Base-by-base conservation (phyloP, 257 asterid species). In the Solanum dulcamara region DNA sequence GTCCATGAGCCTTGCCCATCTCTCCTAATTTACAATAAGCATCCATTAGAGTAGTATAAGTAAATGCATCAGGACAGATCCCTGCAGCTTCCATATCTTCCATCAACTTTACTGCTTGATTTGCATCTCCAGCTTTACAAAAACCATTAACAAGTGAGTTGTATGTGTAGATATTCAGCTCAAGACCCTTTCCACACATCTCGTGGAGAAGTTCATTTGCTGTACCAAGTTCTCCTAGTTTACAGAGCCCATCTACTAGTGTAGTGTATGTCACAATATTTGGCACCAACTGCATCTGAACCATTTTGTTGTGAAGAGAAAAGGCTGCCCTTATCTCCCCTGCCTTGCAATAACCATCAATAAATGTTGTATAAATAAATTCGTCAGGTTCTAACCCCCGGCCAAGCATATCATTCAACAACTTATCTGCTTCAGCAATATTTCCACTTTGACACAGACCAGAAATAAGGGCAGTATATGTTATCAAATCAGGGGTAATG, bases 221-320 rank as follows among this genome's bases (percentile, higher is more conserved):
- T 50, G 92, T 89, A 85, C 90, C 98, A 71, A 95, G 85, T 83
- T 95, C 97, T 75, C 98, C 98, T 32, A 89, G 90, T 94, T 96
- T 96, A 85, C 98, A 95, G 22, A 95, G 98, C 88, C 98, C 98
- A 81, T 96, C 98, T 88, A 93, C 99, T 88, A 95, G 86, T 22
- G 97, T 91, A 86, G 98, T 95, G 88, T 95, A 96, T 1, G 98
- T 95, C 90, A 96, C 96, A 81, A 96, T 93, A 85, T 92, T 94
- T 80, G 99, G 98, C 60, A 85, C 72, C 86, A 95, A 81, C 50
- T 93, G 93, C 88, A 75, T 57, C 81, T 85, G 91, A 85, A 93
- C 89, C 99, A 96, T 96, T 91, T 93, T 94, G 89, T 92, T 94
- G 90, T 96, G 98, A 85, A 94, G 92, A 85, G 92, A 92, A 89